Conservation (phyloP, 225 moss, liverwort and hornwort species). For the Lunularia cruciata region DNA sequence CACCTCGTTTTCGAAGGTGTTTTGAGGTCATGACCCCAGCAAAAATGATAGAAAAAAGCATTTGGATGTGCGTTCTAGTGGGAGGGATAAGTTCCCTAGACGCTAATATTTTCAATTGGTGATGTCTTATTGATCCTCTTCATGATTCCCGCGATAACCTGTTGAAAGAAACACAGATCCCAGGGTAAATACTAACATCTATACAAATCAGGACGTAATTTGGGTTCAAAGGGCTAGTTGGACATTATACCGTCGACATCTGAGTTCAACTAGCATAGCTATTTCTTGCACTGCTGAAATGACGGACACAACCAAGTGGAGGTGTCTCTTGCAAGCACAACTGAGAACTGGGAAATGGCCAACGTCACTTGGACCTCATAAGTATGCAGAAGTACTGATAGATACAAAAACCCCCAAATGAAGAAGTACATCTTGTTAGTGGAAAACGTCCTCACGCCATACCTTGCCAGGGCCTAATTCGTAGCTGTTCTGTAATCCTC, state of each 20-base stretch:
- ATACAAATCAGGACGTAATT: neutral
- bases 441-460: neutral
- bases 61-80: no score
- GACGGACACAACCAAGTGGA: no score
- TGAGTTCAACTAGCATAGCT: no score
- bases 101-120: conserved; percentile 69
- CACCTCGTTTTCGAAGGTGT: no score
- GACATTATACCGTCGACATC: neutral
- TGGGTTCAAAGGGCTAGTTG: neutral
- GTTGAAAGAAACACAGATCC: neutral
- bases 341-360: no score
- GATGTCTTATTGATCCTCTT: conserved; percentile 86
- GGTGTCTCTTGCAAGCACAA: no score
- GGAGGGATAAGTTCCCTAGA: no score
- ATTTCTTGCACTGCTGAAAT: no score
- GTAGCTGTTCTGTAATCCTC: conserved; percentile 89
- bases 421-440: neutral
- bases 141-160: conserved; percentile 94
- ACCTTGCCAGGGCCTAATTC: conserved; percentile 99
- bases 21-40: no score
- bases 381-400: neutral
- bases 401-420: neutral
- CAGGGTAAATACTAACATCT: no score
- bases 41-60: no score
- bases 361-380: no score